Evolutionary conservation across 305 asterid genomes (phyloP).

Genomic region (Fraxinus latifolia): DNA sequence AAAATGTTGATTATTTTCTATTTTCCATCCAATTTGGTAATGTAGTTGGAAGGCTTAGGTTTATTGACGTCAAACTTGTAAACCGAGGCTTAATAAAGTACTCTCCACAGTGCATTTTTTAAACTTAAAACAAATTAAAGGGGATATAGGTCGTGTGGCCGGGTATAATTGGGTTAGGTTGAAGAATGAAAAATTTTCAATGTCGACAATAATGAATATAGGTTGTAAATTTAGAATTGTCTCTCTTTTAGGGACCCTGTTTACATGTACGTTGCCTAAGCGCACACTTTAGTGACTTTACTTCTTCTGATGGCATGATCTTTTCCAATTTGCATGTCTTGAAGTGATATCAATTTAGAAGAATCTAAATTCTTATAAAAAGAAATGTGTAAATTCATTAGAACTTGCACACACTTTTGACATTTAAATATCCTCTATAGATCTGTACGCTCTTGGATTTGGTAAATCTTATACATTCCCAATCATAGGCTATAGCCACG

Average conservation of each 20-base stretch:
- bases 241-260: not conserved
- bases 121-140: too few relatives aligned
- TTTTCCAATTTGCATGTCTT: not conserved
- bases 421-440: not conserved
- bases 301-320: not conserved
- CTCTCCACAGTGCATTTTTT: not conserved
- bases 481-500: constrained; percentile 78
- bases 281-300: not conserved
- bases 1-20: not conserved
- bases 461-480: constrained; percentile 14
- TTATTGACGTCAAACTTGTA: not conserved
- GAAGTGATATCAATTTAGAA: not conserved
- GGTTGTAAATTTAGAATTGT: not conserved
- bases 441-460: constrained; percentile 1
- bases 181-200: not conserved
- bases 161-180: not conserved
- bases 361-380: not conserved
- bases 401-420: not conserved
- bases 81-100: not conserved
- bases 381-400: not conserved
- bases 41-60: not conserved
- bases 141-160: not conserved
- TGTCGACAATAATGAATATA: not conserved
- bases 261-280: not conserved
- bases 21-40: not conserved